Evolutionary conservation across 495 filamentous ascomycete species (phyloP).

Genomic region (Aspergillus asperescens): DNA sequence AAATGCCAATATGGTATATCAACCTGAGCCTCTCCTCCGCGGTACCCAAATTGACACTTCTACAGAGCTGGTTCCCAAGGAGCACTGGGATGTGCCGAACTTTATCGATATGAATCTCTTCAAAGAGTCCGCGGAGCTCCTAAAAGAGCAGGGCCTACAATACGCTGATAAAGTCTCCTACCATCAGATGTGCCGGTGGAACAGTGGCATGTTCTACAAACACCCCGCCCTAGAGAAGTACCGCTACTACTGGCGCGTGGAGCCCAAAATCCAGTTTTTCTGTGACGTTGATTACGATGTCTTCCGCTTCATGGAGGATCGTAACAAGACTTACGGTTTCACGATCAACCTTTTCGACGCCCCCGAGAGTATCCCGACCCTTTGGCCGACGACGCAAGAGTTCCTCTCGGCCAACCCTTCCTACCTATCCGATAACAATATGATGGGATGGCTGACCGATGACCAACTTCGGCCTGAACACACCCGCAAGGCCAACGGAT

Average conservation of each 20-base stretch:
- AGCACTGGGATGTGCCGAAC: conserved; percentile 86
- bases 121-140: conserved; percentile 73
- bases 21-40: not conserved
- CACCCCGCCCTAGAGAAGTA: conserved; percentile 78
- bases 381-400: conserved; percentile 93
- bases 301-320: conserved; percentile 95
- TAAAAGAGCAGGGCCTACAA: conserved; percentile 80
- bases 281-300: conserved; percentile 98
- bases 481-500: conserved; percentile 74
- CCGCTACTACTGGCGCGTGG: conserved; percentile 98
- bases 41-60: conserved; percentile 17
- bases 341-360: conserved; percentile 96
- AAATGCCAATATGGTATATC: conserved; percentile 71
- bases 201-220: conserved; percentile 95
- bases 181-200: conserved; percentile 99
- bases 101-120: conserved; percentile 91
- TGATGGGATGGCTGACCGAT: conserved; percentile 83
- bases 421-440: conserved; percentile 75
- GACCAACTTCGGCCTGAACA: conserved; percentile 70
- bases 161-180: conserved; percentile 86
- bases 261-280: conserved; percentile 99
- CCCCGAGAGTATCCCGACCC: conserved; percentile 72
- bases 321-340: conserved; percentile 98
- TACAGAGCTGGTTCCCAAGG: conserved; percentile 77
- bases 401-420: conserved; percentile 84